phyloP scores from a whole-genome alignment of 805 yeast species.

The Kregervanrija pseudodelftensis region DNA sequence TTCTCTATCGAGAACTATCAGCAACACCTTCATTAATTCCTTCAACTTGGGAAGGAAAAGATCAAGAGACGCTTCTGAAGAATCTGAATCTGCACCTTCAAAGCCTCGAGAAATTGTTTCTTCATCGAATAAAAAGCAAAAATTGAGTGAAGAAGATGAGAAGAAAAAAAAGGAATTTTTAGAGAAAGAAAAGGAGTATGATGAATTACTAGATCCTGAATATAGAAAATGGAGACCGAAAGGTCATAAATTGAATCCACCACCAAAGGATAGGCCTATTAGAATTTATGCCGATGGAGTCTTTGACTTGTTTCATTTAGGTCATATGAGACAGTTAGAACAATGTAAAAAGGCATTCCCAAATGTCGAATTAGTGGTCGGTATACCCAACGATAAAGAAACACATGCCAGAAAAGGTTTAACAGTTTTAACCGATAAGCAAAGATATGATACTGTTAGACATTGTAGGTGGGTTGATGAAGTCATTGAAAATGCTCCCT shows the following conservation, averaged over 20 bases:
- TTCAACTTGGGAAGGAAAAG: too few relatives aligned
- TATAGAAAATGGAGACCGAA: constrained; percentile 70
- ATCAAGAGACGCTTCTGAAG: background rate
- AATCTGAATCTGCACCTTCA: background rate
- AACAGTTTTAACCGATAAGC: constrained; percentile 83
- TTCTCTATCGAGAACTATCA: too few relatives aligned
- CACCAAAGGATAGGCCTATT: constrained; percentile 80
- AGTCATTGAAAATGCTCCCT: constrained; percentile 89
- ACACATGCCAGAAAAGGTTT: constrained; percentile 91
- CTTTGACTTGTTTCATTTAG: constrained; percentile 91
- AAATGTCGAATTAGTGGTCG: constrained; percentile 80
- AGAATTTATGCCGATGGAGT: constrained; percentile 98
- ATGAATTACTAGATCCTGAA: constrained; percentile 59
- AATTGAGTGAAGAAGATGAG: constrained; percentile 18
- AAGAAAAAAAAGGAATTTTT: constrained; percentile 13
- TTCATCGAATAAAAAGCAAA: constrained; percentile 4
- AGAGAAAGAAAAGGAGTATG: constrained; percentile 51
- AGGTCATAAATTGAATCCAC: constrained; percentile 72
- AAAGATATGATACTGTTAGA: constrained; percentile 81
- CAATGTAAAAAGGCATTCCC: constrained; percentile 92
- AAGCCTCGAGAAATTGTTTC: background rate
- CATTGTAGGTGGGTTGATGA: constrained; percentile 99
- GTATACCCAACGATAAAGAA: constrained; percentile 83
- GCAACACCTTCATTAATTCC: too few relatives aligned
- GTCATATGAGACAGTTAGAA: constrained; percentile 96